A percentile compares a stretch with the other conserved stretches of the same genome.
Conservation (phyloP, 768 basidiomycete species). For the Termitomyces sp. region DNA sequence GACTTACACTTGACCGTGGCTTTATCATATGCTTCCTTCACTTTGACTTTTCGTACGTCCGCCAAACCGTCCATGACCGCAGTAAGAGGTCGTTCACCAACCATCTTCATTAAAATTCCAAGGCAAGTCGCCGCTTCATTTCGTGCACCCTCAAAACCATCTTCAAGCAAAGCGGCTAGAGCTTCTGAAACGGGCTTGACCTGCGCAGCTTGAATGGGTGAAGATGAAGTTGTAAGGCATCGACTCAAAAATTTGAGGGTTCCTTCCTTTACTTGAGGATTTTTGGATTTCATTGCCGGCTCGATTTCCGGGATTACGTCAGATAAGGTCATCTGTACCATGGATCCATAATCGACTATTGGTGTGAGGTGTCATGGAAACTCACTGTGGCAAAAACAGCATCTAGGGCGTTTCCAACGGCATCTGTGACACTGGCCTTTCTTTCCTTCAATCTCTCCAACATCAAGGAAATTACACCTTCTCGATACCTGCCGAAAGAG, state of each 20-base stretch:
- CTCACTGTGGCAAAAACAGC: conserved; percentile 81
- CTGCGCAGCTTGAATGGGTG: conserved; percentile 67
- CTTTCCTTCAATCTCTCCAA: conserved; percentile 91
- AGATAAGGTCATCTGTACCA: conserved; percentile 60
- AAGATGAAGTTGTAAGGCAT: conserved; percentile 64
- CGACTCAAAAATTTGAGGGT: conserved; percentile 83
- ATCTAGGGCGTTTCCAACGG: conserved; percentile 83
- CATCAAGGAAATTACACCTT: conserved; percentile 68
- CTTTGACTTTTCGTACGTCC: conserved; percentile 85
- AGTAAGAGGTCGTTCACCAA: conserved; percentile 89
- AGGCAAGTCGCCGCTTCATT: conserved; percentile 86
- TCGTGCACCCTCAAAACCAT: conserved; percentile 83
- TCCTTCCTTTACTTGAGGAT: conserved; percentile 95
- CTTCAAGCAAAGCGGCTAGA: conserved; percentile 74
- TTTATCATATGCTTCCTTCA: conserved; percentile 90
- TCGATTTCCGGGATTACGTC: conserved; percentile 84
- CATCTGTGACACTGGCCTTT: conserved; percentile 86
- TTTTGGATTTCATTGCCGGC: conserved; percentile 77
- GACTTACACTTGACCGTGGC: conserved; percentile 88
- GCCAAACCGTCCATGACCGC: conserved; percentile 81
- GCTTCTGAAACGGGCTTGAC: conserved; percentile 79
- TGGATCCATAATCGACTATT: conserved; percentile 7
- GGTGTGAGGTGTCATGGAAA: conserved; percentile 6
- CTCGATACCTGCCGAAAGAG: conserved; percentile 70
- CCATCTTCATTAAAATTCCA: conserved; percentile 93